Conservation (phyloP, 2,329 filamentous ascomycete species). For the Aspergillus sp. region DNA sequence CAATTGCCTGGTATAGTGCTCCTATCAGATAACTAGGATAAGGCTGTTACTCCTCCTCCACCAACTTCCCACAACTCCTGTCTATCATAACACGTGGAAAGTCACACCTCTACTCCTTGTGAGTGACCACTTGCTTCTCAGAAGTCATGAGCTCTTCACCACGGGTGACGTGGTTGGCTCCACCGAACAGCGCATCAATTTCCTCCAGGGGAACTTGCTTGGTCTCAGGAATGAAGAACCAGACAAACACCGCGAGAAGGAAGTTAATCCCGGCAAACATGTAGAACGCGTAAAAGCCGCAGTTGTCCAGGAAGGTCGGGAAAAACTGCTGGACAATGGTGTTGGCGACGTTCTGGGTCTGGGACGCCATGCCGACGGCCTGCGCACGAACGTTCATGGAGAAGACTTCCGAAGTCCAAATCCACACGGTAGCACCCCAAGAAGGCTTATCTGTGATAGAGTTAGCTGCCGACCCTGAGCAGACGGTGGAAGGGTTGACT, state of each 20-base stretch:
- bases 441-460: conserved; percentile 63
- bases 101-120: conserved; percentile 5
- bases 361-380: conserved; percentile 68
- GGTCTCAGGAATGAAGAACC: conserved; percentile 58
- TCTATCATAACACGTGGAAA: background rate
- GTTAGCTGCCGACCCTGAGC: conserved; percentile 2
- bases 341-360: conserved; percentile 68
- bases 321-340: conserved; percentile 73
- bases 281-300: conserved; percentile 60
- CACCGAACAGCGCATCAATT: conserved; percentile 44
- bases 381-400: conserved; percentile 74
- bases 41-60: background rate
- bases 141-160: conserved; percentile 37
- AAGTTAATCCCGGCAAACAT: conserved; percentile 60
- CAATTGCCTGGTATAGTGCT: background rate
- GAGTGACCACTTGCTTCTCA: conserved; percentile 26
- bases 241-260: conserved; percentile 56
- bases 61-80: background rate
- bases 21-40: background rate
- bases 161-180: conserved; percentile 40
- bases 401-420: conserved; percentile 72
- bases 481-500: conserved; percentile 4
- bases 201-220: conserved; percentile 48
- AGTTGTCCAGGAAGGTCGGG: conserved; percentile 67
- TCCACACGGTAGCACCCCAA: conserved; percentile 73